Evolutionary conservation across 768 basidiomycete species (phyloP).

Genomic region (Austroboletus festivus): DNA sequence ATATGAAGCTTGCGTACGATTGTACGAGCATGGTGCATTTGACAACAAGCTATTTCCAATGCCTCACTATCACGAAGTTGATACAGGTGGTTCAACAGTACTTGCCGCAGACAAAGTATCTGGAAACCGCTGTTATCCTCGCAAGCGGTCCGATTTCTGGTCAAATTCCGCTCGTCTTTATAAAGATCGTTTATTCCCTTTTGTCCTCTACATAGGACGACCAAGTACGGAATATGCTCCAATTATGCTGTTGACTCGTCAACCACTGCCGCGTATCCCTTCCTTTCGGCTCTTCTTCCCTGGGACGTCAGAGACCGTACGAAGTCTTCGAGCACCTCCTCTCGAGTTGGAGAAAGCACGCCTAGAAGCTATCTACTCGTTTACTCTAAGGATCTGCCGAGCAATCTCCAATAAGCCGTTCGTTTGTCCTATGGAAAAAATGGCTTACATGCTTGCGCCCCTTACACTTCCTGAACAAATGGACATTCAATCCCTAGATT

Average conservation of each 20-base stretch:
- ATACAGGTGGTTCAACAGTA: constrained; percentile 1
- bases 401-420: constrained; percentile 67
- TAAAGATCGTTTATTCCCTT: constrained; percentile 24
- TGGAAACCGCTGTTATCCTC: constrained; percentile 53
- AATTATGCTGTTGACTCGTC: constrained; percentile 62
- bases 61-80: constrained; percentile 3
- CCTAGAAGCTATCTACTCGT: constrained; percentile 49
- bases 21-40: constrained; percentile 51
- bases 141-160: constrained; percentile 72
- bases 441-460: constrained; percentile 69
- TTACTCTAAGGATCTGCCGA: constrained; percentile 63
- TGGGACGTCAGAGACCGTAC: constrained; percentile 42
- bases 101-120: constrained; percentile 27
- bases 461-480: constrained; percentile 35
- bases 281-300: constrained; percentile 60
- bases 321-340: constrained; percentile 45
- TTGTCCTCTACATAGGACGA: constrained; percentile 41
- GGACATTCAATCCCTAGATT: constrained; percentile 25
- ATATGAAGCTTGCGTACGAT: constrained; percentile 49
- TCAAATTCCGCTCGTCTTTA: constrained; percentile 34
- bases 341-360: constrained; percentile 47
- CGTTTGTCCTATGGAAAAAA: constrained; percentile 48
- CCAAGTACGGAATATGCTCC: constrained; percentile 45
- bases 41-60: constrained; percentile 44
- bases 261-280: constrained; percentile 57